Evolutionary conservation across 805 yeast genomes (phyloP), one percentile per base, ranked within the genome.

Genomic region (Lachancea thermotolerans): DNA sequence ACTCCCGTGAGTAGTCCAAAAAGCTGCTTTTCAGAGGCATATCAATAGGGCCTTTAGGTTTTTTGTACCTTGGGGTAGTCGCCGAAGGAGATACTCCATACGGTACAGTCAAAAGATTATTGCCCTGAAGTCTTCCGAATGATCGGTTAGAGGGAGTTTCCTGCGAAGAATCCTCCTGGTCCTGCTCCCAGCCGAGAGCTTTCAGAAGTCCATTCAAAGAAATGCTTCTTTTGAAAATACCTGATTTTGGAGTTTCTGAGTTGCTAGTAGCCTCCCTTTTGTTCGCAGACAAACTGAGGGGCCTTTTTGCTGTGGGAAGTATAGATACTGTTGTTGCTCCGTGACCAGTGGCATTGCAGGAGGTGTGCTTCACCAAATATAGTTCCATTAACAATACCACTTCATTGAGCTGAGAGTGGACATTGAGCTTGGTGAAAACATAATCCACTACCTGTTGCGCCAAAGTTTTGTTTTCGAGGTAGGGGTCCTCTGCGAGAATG

Each of bases 401-500:
- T 1, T 75, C 81, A 0, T 81, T 78, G 30, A 91, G 74, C 40
- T 81, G 80, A 49, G 79, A 75, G 47, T 64, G 65, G 4, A 60
- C 60, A 39, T 63, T 66, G 42, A 91, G 66, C 47, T 78, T 75
- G 40, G 77, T 58, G 62, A 85, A 68, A 17, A 89, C 79, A 49
- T 74, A 79, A 60, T 89, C 97, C 15, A 88, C 81, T 11, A 88
- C 75, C 27, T 75, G 78, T 45, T 81, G 82, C 0, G 96, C 91
- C 48, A 78, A 71, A 39, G 75, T 75, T 47, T 77, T 79, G 6
- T 90, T 89, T 62, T 88, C 95, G 31, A 75, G 67, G 62, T 84
- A 93, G 0, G 98, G 96, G 63, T 93, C 99, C 51, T 84, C 89
- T 1, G 95, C 77, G 27, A 88, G 65, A 25, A 87, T 79, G 39